Evolutionary conservation across 192 early-diverging fungal species (phyloP).

Genomic region (Ramicandelaber brevisporus): DNA sequence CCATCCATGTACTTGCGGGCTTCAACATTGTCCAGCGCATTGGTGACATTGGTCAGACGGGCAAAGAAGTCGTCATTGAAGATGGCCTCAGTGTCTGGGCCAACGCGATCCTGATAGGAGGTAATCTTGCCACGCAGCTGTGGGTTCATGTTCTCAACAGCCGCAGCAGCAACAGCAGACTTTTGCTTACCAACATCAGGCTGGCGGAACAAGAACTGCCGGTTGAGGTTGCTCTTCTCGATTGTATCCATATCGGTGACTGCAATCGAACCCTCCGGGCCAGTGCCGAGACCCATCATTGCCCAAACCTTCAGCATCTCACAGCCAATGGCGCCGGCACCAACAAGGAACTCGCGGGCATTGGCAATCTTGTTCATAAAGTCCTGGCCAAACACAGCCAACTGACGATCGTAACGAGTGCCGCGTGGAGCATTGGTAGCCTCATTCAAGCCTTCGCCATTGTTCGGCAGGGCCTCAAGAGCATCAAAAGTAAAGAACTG

Average conservation of each 20-base stretch:
- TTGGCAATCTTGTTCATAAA: conserved; percentile 77
- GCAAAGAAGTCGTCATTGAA: conserved; percentile 87
- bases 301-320: conserved; percentile 99
- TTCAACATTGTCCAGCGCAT: conserved; percentile 95
- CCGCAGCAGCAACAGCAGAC: conserved; percentile 66
- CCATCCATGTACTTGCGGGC: conserved; percentile 92
- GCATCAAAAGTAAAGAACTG: conserved; percentile 96
- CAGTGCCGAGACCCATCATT: conserved; percentile 72
- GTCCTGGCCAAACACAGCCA: conserved; percentile 80
- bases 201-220: conserved; percentile 94
- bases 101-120: conserved; percentile 81
- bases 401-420: conserved; percentile 87
- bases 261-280: conserved; percentile 51
- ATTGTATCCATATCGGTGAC: conserved; percentile 99
- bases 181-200: conserved; percentile 74
- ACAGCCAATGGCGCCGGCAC: conserved; percentile 97
- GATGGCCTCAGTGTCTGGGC: conserved; percentile 74
- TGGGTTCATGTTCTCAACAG: conserved; percentile 83
- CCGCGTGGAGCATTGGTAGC: conserved; percentile 48
- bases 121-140: conserved; percentile 36
- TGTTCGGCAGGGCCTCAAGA: conserved; percentile 75
- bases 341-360: conserved; percentile 81
- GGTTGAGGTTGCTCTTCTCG: conserved; percentile 96
- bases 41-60: conserved; percentile 70
- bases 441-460: conserved; percentile 28